These are phyloP conservation scores for Fusarium musae DNA, from an alignment of 2,329 filamentous ascomycete species.

Conservation along the genomic window DNA sequence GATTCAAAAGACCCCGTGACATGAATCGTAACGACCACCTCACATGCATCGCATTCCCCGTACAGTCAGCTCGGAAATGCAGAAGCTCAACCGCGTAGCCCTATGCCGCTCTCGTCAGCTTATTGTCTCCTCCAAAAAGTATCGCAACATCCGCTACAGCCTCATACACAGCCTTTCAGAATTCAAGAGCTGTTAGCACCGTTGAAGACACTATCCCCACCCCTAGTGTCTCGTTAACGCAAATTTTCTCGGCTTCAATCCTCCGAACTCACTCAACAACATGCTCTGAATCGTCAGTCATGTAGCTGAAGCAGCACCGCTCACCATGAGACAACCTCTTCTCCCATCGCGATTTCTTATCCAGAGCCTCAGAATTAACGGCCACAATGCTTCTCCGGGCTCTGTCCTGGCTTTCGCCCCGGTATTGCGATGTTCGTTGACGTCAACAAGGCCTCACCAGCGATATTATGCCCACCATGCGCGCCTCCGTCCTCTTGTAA, in stretches of 20 bases:
- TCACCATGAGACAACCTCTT: constrained; percentile 36
- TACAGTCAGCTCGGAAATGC: constrained; percentile 2
- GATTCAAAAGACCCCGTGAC: constrained; percentile 26
- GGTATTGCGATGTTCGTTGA: constrained; percentile 21
- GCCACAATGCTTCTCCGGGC: constrained; percentile 10
- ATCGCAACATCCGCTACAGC: neutral
- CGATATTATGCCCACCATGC: constrained; percentile 15
- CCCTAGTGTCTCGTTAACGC: constrained; percentile 33
- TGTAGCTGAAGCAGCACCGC: constrained; percentile 24
- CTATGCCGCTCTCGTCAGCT: neutral
- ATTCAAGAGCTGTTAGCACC: neutral
- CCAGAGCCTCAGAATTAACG: constrained; percentile 7
- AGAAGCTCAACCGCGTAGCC: neutral
- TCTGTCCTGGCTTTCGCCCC: constrained; percentile 23
- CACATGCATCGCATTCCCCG: neutral
- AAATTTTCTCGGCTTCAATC: constrained; percentile 39
- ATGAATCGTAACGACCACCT: constrained; percentile 14
- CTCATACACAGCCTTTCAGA: neutral
- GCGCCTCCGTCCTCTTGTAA: constrained; percentile 28
- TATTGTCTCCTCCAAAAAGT: neutral
- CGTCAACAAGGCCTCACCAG: constrained; percentile 16
- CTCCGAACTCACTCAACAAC: constrained; percentile 18
- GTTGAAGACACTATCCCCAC: constrained; percentile 19
- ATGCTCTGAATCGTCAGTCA: constrained; percentile 19
- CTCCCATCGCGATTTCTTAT: constrained; percentile 18